A percentile compares a stretch with the other conserved stretches of the same genome.
Evolutionary conservation across 2,329 filamentous ascomycete species (phyloP).

Genomic region (Triangularia setosa): DNA sequence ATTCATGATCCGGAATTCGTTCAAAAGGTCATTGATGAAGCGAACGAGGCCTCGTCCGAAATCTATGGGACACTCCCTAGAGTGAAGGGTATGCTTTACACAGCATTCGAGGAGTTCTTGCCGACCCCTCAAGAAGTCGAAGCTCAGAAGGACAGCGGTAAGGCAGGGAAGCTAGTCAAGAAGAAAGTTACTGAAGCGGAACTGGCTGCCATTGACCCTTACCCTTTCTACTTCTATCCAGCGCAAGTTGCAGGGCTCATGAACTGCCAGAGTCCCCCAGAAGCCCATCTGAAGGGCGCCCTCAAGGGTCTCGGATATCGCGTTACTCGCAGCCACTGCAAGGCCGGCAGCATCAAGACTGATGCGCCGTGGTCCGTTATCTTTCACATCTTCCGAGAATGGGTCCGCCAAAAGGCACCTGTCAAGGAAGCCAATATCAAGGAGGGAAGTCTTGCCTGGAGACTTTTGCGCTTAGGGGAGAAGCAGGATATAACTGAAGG

Average conservation of each 20-base stretch:
- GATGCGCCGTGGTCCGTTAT: slow-evolving; percentile 86
- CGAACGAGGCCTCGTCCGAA: slow-evolving; percentile 62
- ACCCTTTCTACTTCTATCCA: slow-evolving; percentile 84
- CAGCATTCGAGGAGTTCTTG: slow-evolving; percentile 72
- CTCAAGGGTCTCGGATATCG: slow-evolving; percentile 76
- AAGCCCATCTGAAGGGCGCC: slow-evolving; percentile 76
- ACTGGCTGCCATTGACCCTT: slow-evolving; percentile 63
- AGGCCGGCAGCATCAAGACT: slow-evolving; percentile 86
- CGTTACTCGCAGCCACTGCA: slow-evolving; percentile 82
- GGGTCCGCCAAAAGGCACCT: slow-evolving; percentile 75
- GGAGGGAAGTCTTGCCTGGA: slow-evolving; percentile 66
- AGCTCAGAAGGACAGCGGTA: slow-evolving; percentile 34
- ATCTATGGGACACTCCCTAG: slow-evolving; percentile 76
- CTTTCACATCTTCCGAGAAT: slow-evolving; percentile 92
- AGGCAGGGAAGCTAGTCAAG: slow-evolving; percentile 16
- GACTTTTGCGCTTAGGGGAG: slow-evolving; percentile 54
- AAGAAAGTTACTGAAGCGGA: slow-evolving; percentile 39
- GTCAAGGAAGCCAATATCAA: slow-evolving; percentile 70
- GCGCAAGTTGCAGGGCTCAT: slow-evolving; percentile 70
- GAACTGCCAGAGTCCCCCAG: slow-evolving; percentile 75
- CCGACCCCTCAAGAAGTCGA: slow-evolving; percentile 32
- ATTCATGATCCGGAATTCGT: slow-evolving; percentile 84
- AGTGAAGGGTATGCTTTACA: slow-evolving; percentile 87
- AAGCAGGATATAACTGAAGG: slow-evolving; percentile 26
- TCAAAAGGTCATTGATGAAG: slow-evolving; percentile 67